Evolutionary conservation across 306 rosid species (phyloP), one percentile per base, ranked within the genome.

Genomic region (Cucumis sativus): DNA sequence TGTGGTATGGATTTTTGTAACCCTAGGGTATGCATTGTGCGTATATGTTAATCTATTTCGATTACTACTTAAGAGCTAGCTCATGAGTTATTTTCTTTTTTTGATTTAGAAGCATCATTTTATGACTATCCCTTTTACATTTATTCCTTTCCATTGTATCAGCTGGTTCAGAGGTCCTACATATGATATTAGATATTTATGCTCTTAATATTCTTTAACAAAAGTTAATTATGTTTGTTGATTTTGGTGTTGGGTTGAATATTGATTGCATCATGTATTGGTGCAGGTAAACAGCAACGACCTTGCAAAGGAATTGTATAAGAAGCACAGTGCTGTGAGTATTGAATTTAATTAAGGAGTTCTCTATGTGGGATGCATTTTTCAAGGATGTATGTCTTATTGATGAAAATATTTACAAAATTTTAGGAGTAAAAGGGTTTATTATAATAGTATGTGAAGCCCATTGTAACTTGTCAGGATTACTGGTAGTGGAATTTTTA

Each of bases 311-410:
- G 98, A 92, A 84, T 88, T 94, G 80, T 94, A 94, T 84, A 94
- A 94, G 80, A 94, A 94, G 84, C 88, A 94, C 82, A 94, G 98
- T 80, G 87, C 93, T 39, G 98, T 94, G 79, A 88, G 98, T 89
- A 69, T 83, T 62, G 65, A 39, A 66, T 77, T 76, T 56, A 35
- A 41, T 80, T 60, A 45, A 75, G 73, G 57, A 74, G 75, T 77
- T 79, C 13, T 69, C 57, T 21, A 23, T 7, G 2, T 23, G 58
- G 56, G 52, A 40, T 60, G 18, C 37, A 45, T 69, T 43, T 69
- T 21, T 69, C 40, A 23, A 45, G 57, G 10, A 25, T 25, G 30
- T 43, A 10, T 68, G 11, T 41, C 55, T 39, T 39, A 65, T 35
- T 7, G 23, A 37, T 65, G 71, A 37, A 18, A 23, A 65, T 39